These are phyloP conservation scores for Herpotrichia juniperi DNA, from an alignment of 2,329 filamentous ascomycete genomes.

Conservation along the genomic window DNA sequence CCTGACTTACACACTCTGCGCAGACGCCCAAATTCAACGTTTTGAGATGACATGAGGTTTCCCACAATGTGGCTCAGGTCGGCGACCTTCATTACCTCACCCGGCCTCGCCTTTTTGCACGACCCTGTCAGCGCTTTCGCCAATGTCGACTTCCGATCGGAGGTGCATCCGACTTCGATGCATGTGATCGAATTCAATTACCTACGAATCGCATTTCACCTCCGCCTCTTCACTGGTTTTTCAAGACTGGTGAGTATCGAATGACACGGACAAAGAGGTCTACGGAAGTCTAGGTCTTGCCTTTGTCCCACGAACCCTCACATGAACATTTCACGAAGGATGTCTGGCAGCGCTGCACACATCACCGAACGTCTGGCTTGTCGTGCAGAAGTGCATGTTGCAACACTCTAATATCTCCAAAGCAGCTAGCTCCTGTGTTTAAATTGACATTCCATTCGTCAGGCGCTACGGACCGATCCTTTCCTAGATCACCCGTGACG, in stretches of 20 bases:
- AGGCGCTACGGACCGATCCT: slow-evolving; percentile 5
- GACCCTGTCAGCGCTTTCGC: neutral
- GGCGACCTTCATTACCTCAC: slow-evolving; percentile 23
- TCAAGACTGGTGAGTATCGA: no score
- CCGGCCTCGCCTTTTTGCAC: neutral
- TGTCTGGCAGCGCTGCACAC: neutral
- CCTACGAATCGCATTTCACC: slow-evolving; percentile 5
- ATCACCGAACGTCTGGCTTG: neutral
- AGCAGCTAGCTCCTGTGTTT: neutral
- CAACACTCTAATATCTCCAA: neutral
- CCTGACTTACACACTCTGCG: neutral
- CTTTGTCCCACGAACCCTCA: neutral
- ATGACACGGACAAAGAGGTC: no score
- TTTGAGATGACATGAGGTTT: slow-evolving; percentile 4
- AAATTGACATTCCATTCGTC: neutral
- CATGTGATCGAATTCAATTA: neutral
- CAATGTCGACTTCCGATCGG: slow-evolving; percentile 5
- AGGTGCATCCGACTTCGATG: slow-evolving; percentile 4
- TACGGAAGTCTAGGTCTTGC: no score
- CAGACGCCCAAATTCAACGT: neutral
- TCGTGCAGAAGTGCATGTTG: neutral
- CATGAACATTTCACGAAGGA: neutral
- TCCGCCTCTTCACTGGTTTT: neutral
- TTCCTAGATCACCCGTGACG: neutral
- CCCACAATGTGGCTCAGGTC: slow-evolving; percentile 36